These are phyloP conservation scores for Hydnum rufescens DNA, from an alignment of 768 basidiomycete species.

Conservation along the genomic window DNA sequence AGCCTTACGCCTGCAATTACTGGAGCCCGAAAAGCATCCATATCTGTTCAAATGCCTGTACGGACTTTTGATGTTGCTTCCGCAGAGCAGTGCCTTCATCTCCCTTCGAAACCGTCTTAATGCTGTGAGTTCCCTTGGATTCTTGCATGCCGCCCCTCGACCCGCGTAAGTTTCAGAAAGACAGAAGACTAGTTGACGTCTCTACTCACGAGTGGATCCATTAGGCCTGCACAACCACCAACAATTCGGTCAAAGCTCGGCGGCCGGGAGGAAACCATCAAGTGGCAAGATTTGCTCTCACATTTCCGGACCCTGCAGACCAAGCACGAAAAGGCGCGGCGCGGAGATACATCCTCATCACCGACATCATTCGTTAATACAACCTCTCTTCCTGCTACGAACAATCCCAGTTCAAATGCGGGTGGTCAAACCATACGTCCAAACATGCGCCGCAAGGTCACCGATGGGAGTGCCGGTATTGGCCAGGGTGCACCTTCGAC, in stretches of 20 bases:
- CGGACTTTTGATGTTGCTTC: constrained; percentile 88
- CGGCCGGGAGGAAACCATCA: constrained; percentile 59
- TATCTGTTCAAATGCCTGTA: constrained; percentile 96
- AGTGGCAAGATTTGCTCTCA: constrained; percentile 84
- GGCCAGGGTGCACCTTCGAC: too few relatives aligned
- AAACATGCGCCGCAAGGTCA: constrained; percentile 4
- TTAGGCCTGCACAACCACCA: neutral
- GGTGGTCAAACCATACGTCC: neutral
- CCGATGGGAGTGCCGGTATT: too few relatives aligned
- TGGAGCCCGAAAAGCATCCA: constrained; percentile 93
- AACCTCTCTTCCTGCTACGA: too few relatives aligned
- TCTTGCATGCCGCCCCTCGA: constrained; percentile 32
- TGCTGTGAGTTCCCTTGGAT: constrained; percentile 88
- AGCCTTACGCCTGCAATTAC: constrained; percentile 79
- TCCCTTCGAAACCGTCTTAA: constrained; percentile 85
- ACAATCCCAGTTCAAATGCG: neutral
- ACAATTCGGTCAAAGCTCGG: constrained; percentile 55
- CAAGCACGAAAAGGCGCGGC: constrained; percentile 79
- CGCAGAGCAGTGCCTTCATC: constrained; percentile 91
- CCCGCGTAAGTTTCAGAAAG: constrained; percentile 30
- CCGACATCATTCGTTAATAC: too few relatives aligned
- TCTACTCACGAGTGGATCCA: constrained; percentile 12
- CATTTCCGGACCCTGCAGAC: constrained; percentile 85
- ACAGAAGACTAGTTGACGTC: neutral
- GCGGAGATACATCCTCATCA: constrained; percentile 27